Evolutionary conservation across 305 asterid species (phyloP).

Genomic region (Rubia peregrina): DNA sequence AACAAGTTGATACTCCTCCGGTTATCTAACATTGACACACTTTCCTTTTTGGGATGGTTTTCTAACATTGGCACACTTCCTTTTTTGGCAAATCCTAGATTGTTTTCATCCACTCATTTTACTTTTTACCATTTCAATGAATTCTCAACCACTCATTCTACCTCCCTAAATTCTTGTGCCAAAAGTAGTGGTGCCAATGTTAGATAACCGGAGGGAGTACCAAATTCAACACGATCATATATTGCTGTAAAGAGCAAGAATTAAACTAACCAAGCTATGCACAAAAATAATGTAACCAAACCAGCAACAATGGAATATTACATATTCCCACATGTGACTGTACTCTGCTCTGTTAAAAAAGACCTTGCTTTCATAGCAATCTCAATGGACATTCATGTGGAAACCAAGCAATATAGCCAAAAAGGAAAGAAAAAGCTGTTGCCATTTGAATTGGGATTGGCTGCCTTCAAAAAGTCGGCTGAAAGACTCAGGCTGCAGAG

Average conservation of each 20-base stretch:
- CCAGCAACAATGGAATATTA: background rate
- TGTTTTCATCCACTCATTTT: too few species aligned
- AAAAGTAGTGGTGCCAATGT: too few species aligned
- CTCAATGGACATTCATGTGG: background rate
- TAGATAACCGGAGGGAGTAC: too few species aligned
- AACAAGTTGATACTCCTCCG: too few species aligned
- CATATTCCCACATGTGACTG: conserved; percentile 11
- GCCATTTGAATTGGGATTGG: conserved; percentile 11
- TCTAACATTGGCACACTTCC: too few species aligned
- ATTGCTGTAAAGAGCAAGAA: background rate
- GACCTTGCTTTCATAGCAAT: conserved; percentile 2
- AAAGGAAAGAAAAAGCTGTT: conserved; percentile 3
- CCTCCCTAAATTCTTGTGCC: too few species aligned
- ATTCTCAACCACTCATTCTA: too few species aligned
- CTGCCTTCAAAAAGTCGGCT: conserved; percentile 13
- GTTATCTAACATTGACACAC: too few species aligned
- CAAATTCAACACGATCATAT: background rate
- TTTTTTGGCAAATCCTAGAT: too few species aligned
- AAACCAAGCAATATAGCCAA: background rate
- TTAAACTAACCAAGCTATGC: background rate
- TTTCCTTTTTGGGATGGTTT: too few species aligned
- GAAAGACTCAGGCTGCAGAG: conserved; percentile 11
- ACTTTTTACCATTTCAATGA: too few species aligned
- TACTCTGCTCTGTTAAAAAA: background rate
- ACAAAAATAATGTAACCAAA: background rate